Conservation (phyloP, 805 yeast genomes). For the Wickerhamomyces bisporus region DNA sequence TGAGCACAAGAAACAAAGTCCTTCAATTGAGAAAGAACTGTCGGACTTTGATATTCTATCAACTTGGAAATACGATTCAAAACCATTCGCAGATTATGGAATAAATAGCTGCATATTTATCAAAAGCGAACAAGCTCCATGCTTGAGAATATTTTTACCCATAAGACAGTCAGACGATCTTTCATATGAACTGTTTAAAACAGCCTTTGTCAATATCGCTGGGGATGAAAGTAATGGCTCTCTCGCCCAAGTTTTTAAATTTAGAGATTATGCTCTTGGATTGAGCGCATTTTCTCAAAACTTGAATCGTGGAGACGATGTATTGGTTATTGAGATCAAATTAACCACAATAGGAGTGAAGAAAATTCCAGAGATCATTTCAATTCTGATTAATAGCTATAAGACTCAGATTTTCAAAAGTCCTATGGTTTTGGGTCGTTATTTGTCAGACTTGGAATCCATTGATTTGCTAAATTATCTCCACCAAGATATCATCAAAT, state of each 20-base stretch:
- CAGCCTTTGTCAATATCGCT: constrained; percentile 50
- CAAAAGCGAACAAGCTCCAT: constrained; percentile 29
- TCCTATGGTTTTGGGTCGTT: constrained; percentile 29
- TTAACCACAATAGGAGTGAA: constrained; percentile 43
- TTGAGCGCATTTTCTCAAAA: constrained; percentile 39
- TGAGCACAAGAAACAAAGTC: background rate
- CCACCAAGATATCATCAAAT: constrained; percentile 30
- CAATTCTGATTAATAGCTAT: constrained; percentile 26
- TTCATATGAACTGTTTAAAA: constrained; percentile 23
- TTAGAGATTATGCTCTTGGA: constrained; percentile 30
- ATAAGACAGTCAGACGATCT: constrained; percentile 7
- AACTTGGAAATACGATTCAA: constrained; percentile 11
- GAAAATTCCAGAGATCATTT: constrained; percentile 30
- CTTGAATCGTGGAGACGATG: constrained; percentile 30
- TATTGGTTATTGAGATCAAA: constrained; percentile 45
- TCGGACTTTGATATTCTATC: constrained; percentile 14
- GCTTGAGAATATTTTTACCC: constrained; percentile 45
- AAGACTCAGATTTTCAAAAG: constrained; percentile 13
- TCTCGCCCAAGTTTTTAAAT: constrained; percentile 35
- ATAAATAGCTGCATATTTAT: constrained; percentile 33
- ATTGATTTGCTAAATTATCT: constrained; percentile 43
- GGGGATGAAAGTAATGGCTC: constrained; percentile 61
- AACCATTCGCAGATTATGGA: constrained; percentile 22
- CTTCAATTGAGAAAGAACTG: constrained; percentile 2
- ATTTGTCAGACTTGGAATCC: constrained; percentile 42